Conservation (phyloP, 768 basidiomycete species). For the Tephrocybe rancida region DNA sequence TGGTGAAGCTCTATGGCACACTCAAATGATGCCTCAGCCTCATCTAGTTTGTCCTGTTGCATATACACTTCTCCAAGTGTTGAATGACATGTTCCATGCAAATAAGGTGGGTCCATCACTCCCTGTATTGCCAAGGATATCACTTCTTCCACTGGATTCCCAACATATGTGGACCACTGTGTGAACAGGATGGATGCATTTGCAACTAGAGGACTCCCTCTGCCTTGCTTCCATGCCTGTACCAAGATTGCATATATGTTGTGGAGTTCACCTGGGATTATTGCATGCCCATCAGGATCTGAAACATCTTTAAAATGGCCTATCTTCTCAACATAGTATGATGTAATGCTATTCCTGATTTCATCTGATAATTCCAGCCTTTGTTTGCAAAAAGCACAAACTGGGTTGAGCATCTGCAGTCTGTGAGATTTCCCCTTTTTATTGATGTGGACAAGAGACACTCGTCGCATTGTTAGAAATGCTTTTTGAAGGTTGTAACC, state of each 20-base stretch:
- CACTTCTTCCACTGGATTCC: background rate
- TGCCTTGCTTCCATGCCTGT: background rate
- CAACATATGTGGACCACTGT: background rate
- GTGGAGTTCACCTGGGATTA: background rate
- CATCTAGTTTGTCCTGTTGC: background rate
- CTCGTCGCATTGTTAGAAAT: background rate
- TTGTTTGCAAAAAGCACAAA: background rate
- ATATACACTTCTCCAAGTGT: background rate
- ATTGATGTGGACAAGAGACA: background rate
- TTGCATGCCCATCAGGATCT: background rate
- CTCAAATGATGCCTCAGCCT: background rate
- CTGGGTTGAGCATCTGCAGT: background rate
- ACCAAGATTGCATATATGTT: background rate
- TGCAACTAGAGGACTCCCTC: background rate
- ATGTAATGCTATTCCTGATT: background rate
- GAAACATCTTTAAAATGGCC: background rate
- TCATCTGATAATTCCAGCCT: background rate
- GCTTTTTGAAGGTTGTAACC: background rate
- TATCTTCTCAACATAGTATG: background rate
- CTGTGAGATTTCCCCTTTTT: background rate
- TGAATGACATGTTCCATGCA: background rate
- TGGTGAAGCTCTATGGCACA: no score
- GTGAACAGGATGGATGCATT: background rate
- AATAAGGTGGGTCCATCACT: background rate
- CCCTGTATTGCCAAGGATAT: background rate